Conservation (phyloP, 768 basidiomycete species). For the Artomyces pyxidatus region DNA sequence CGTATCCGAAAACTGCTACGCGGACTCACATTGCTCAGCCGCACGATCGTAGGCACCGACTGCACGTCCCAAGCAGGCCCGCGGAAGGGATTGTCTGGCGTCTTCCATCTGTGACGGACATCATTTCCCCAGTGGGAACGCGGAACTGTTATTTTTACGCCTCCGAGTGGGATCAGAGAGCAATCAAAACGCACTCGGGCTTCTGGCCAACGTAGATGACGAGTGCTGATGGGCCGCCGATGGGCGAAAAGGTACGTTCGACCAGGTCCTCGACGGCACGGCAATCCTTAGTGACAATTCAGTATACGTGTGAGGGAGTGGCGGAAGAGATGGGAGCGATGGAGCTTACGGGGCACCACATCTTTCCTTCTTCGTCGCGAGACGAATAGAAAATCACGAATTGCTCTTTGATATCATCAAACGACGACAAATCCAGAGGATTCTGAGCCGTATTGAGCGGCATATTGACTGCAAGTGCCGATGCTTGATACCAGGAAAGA, state of each 20-base stretch:
- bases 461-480: too few species aligned
- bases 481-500: too few species aligned
- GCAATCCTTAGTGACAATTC: conserved; percentile 48
- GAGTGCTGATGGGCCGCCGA: conserved; percentile 40
- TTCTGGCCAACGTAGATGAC: conserved; percentile 65
- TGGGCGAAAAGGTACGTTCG: conserved; percentile 37
- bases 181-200: conserved; percentile 35
- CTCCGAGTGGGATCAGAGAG: too few species aligned
- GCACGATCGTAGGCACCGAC: conserved; percentile 61
- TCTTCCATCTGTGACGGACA: conserved; percentile 57
- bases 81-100: conserved; percentile 47
- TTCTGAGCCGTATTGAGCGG: conserved; percentile 10
- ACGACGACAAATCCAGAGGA: conserved; percentile 33
- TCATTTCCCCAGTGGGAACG: too few species aligned
- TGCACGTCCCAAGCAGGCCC: conserved; percentile 53
- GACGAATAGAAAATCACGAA: conserved; percentile 70
- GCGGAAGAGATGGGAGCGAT: neutral
- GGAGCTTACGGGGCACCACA: conserved; percentile 65
- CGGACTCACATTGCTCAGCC: conserved; percentile 43
- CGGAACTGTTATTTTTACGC: too few species aligned
- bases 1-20: conserved; percentile 2
- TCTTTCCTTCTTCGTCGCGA: conserved; percentile 41
- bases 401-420: conserved; percentile 35
- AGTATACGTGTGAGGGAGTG: neutral
- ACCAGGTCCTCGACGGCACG: conserved; percentile 49